Evolutionary conservation across 176 grass and related monocot species (phyloP).

Genomic region (Bothriochloa decipiens): DNA sequence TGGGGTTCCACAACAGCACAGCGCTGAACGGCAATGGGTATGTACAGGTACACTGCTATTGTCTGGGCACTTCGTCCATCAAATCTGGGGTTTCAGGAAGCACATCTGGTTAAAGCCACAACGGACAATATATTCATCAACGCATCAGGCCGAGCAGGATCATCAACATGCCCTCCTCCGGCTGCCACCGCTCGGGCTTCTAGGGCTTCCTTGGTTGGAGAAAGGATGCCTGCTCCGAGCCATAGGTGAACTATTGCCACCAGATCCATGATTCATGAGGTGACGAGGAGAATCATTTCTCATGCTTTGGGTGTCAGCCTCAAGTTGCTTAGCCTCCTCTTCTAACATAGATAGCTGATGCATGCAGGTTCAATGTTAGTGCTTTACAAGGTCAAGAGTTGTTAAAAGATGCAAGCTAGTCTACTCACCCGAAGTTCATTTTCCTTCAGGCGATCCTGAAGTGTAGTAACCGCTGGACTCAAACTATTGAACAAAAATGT

Average conservation of each 20-base stretch:
- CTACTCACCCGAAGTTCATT: conserved; percentile 89
- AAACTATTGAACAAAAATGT: conserved; percentile 58
- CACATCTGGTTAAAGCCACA: neutral
- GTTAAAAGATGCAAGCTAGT: conserved; percentile 24
- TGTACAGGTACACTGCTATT: conserved; percentile 33
- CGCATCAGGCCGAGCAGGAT: neutral
- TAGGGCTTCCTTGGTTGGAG: conserved; percentile 37
- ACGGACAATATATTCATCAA: neutral
- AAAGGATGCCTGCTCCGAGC: conserved; percentile 35
- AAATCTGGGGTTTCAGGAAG: neutral
- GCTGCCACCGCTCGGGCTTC: conserved; percentile 42
- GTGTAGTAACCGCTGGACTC: conserved; percentile 70
- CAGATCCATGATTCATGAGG: conserved; percentile 37
- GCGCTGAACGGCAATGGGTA: conserved; percentile 28
- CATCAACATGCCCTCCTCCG: conserved; percentile 55
- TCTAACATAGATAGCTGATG: conserved; percentile 54
- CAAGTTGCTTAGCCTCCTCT: conserved; percentile 67
- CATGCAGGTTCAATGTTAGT: conserved; percentile 23
- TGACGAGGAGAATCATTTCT: conserved; percentile 46
- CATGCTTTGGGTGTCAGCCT: conserved; percentile 44
- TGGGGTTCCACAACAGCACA: conserved; percentile 30
- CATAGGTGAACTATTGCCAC: conserved; percentile 33
- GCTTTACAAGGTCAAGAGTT: neutral
- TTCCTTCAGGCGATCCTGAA: conserved; percentile 83
- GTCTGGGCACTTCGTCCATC: conserved; percentile 9